Conservation (phyloP, 2,329 filamentous ascomycete species). For the Calonectria pseudoreteaudii region DNA sequence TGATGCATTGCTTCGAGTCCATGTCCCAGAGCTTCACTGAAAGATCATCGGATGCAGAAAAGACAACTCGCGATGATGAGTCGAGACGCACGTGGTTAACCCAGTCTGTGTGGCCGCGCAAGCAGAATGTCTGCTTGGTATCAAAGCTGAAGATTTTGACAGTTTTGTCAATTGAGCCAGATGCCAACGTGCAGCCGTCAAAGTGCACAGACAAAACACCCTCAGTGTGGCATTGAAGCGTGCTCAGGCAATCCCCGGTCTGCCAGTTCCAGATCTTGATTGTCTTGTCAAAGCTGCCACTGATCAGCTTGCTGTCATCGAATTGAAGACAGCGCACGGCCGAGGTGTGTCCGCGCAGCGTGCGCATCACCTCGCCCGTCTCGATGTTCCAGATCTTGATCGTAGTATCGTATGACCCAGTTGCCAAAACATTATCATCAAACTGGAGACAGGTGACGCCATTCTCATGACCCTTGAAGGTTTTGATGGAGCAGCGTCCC, state of each 20-base stretch:
- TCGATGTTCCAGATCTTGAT: constrained; percentile 98
- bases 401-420: constrained; percentile 93
- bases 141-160: constrained; percentile 95
- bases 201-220: constrained; percentile 92
- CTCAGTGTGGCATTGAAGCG: constrained; percentile 80
- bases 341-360: constrained; percentile 82
- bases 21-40: constrained; percentile 94
- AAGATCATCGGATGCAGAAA: constrained; percentile 94
- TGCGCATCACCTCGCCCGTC: constrained; percentile 87
- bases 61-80: constrained; percentile 81
- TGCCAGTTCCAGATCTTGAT: constrained; percentile 98
- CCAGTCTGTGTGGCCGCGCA: constrained; percentile 92
- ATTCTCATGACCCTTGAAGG: constrained; percentile 88
- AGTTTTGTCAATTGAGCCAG: constrained; percentile 88
- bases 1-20: constrained; percentile 83
- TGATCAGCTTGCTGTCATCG: constrained; percentile 90
- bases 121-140: constrained; percentile 81
- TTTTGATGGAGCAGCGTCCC: constrained; percentile 85
- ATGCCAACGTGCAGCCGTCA: constrained; percentile 84
- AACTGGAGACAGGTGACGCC: constrained; percentile 71
- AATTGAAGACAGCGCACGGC: constrained; percentile 93
- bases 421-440: constrained; percentile 90
- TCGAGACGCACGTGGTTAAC: constrained; percentile 97
- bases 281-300: constrained; percentile 86
- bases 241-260: constrained; percentile 87